Evolutionary conservation across 371 early-diverging fungal species (phyloP), one percentile per base, ranked within the genome.

Genomic region (Rozella allomycis): DNA sequence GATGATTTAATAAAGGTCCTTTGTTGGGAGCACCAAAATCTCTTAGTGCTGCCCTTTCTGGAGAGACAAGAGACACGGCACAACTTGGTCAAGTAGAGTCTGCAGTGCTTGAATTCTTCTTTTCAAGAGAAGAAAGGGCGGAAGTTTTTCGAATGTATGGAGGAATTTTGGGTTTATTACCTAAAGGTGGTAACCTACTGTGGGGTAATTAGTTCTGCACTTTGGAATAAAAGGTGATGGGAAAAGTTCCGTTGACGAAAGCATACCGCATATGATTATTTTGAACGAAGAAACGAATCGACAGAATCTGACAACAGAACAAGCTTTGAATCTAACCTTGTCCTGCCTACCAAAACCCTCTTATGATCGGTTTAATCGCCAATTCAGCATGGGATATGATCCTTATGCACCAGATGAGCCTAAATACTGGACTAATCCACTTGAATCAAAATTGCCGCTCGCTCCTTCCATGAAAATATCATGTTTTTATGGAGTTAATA

Each of bases 11-110:
- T n/a, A n/a, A n/a, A n/a, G n/a, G n/a, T n/a, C 75, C 91, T 2
- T 49, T 81, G 49, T 49, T 88, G 19, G 93, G 93, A 11, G 75
- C 75, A 3, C 79, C 88, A 11, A 88, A 88, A 46, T 72, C 80
- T 2, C 31, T 78, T 11, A 72, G 73, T 4, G 78, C 73, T 42
- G 17, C 35, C 4, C 26, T 45, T 9, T n/a, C 45, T n/a, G 71
- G 80, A 7, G 93, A 93, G 50, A 75, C 72, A 34, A 58, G 75
- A 22, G 85, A 86, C 39, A 90, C 87, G 0, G 77, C 79, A 23
- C 72, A 82, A 29, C 47, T 78, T 18, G 75, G 74, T 12, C 65
- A 67, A 11, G 61, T 82, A 46, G 75, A 71, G 30, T 65, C 71
- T 4, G 73, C 73, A 45, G 45, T 82, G 8, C 47, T 86, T 11